Evolutionary conservation across 2,329 filamentous ascomycete species (phyloP).

Genomic region (Emmonsiellopsis sp.): DNA sequence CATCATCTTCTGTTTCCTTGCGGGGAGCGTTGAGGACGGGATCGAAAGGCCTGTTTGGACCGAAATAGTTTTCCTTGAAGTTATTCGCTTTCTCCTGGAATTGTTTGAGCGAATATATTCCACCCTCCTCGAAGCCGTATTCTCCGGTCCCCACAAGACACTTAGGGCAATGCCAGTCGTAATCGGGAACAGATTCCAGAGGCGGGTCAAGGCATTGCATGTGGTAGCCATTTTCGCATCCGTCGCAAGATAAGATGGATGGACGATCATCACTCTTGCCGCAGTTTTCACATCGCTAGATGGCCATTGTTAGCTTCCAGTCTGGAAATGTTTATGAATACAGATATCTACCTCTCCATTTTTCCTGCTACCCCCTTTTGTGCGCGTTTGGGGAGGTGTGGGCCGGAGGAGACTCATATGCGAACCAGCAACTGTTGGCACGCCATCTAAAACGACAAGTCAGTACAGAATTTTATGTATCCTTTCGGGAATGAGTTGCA

Average conservation of each 20-base stretch:
- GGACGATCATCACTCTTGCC: conserved; percentile 65
- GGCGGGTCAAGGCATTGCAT: conserved; percentile 82
- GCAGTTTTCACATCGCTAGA: conserved; percentile 75
- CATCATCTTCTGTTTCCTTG: conserved; percentile 85
- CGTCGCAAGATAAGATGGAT: conserved; percentile 73
- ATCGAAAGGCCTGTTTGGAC: conserved; percentile 81
- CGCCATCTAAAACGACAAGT: conserved; percentile 11
- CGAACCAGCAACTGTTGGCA: conserved; percentile 76
- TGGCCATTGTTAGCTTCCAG: conserved; percentile 18
- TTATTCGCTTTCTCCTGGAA: conserved; percentile 94
- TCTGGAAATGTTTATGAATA: conserved; percentile 3
- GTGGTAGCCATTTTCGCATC: conserved; percentile 84
- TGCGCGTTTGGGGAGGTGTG: conserved; percentile 51
- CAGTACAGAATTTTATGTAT: conserved; percentile 13
- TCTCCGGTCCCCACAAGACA: conserved; percentile 94
- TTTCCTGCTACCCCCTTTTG: conserved; percentile 48
- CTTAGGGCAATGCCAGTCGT: conserved; percentile 92
- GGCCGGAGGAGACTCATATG: conserved; percentile 94
- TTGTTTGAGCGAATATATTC: conserved; percentile 85
- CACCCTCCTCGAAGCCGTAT: conserved; percentile 95
- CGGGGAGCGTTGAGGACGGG: conserved; percentile 70
- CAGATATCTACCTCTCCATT: conserved; percentile 46
- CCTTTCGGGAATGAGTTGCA: conserved; percentile 14
- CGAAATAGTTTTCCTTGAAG: conserved; percentile 92
- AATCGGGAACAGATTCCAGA: conserved; percentile 64